Evolutionary conservation across 2,329 filamentous ascomycete genomes (phyloP), one percentile per base, ranked within the genome.

Genomic region (Fusarium coicis): DNA sequence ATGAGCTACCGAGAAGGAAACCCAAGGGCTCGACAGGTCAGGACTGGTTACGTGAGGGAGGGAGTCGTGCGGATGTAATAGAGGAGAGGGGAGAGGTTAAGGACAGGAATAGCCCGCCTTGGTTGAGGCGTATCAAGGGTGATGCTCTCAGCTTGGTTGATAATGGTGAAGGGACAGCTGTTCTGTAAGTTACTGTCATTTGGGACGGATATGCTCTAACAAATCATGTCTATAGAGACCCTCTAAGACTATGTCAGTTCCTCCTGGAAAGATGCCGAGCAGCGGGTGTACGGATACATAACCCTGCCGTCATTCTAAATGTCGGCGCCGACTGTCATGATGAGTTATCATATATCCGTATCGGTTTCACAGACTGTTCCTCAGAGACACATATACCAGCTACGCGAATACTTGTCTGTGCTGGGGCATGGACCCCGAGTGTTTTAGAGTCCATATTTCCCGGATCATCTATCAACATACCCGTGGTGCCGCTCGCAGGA

Each of bases 361-460:
- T 93, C 7, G 76, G 84, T 15, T 83, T 85, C 63, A 81, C 82
- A 4, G 76, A 81, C 52, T 82, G 83, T 10, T 84, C 84, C 19
- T 81, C 80, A 12, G 85, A 87, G 76, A 83, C 81, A 5, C 83
- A 88, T 47, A 77, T 95, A 5, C 86, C 90, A 1, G 93, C 92
- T 76, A 89, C 87, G 0, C 87, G 88, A 16, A 79, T 96, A 30
- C 83, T 95, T 21, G 86, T 96, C 67, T 83, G 92, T 1, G 88
- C 92, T 0, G 93, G 93, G 7, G 88, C 90, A 7, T 96, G 93
- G 93, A 92, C 92, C 1, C 86, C 89, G 0, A 81, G 82, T 37
- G 89, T 93, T n/a, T 92, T 94, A 78, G 74, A 82, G 5, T 82
- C 84, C 1, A 86, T 96, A 21, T 95, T 96, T 77, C 89, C 89